Conservation (phyloP, 129 eudicot species). For the Flaveria sonorensis region DNA sequence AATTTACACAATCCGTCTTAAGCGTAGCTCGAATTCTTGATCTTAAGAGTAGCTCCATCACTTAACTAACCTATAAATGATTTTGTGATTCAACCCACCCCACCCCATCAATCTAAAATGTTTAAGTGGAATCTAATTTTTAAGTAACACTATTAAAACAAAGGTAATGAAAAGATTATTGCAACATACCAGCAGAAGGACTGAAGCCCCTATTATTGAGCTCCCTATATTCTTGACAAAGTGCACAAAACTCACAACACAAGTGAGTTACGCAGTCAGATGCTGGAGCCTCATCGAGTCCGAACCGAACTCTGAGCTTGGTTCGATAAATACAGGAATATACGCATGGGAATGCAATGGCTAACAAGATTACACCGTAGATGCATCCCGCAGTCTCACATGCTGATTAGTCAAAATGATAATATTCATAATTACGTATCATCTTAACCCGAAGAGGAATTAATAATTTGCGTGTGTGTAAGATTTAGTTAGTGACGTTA, state of each 20-base stretch:
- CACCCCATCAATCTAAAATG: too few relatives aligned
- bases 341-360: constrained; percentile 51
- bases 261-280: constrained; percentile 60
- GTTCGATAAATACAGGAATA: constrained; percentile 45
- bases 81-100: too few relatives aligned
- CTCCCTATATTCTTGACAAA: constrained; percentile 66
- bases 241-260: constrained; percentile 59
- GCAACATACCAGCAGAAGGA: constrained; percentile 47
- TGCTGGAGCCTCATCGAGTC: constrained; percentile 49
- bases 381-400: constrained; percentile 51
- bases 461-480: not conserved
- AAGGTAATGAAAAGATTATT: not conserved
- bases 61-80: too few relatives aligned
- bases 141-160: too few relatives aligned
- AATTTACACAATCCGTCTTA: too few relatives aligned
- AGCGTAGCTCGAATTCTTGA: too few relatives aligned
- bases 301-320: constrained; percentile 37
- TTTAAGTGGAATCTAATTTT: too few relatives aligned
- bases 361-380: constrained; percentile 25
- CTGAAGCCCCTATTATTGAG: constrained; percentile 49
- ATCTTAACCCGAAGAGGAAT: too few relatives aligned
- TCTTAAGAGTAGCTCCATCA: too few relatives aligned
- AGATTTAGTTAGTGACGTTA: not conserved
- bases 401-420: constrained; percentile 26
- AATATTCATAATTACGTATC: not conserved